A percentile compares a stretch with the other conserved stretches of the same genome.
Evolutionary conservation across 305 asterid genomes (phyloP).

Genomic region (Fraxinus sp.): DNA sequence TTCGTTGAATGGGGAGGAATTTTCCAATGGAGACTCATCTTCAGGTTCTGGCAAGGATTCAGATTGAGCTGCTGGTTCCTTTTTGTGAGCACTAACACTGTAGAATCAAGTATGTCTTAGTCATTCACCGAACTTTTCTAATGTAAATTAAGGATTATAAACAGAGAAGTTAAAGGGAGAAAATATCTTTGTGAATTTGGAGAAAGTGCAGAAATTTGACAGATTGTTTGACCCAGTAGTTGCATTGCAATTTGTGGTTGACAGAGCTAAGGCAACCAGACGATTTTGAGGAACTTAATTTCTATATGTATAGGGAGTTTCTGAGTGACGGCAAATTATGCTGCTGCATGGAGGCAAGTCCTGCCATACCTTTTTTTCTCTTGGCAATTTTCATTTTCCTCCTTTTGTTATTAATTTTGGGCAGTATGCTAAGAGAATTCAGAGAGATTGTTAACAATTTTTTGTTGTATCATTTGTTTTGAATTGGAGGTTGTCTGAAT

Average conservation of each 20-base stretch:
- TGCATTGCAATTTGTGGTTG: conserved; percentile 31
- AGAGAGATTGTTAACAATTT: conserved; percentile 32
- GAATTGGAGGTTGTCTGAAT: conserved; percentile 8
- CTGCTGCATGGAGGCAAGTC: conserved; percentile 38
- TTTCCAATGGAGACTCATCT: conserved; percentile 55
- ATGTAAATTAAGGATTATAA: conserved; percentile 64
- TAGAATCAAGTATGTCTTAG: conserved; percentile 39
- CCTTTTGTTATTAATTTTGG: conserved; percentile 35
- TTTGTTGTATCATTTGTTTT: conserved; percentile 39
- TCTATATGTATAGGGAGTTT: conserved; percentile 41
- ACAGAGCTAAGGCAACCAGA: conserved; percentile 34
- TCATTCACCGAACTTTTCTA: conserved; percentile 53
- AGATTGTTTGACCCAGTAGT: conserved; percentile 42
- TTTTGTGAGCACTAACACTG: conserved; percentile 64
- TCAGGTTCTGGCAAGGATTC: conserved; percentile 68
- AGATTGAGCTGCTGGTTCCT: conserved; percentile 52
- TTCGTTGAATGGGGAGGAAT: conserved; percentile 52
- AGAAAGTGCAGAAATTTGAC: conserved; percentile 37
- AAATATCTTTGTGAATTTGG: conserved; percentile 34
- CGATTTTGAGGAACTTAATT: conserved; percentile 42
- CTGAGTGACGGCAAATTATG: conserved; percentile 34
- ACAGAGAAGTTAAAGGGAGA: conserved; percentile 32
- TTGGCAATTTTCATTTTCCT: conserved; percentile 41
- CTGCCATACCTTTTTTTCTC: conserved; percentile 26
- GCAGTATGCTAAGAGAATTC: conserved; percentile 49